phyloP scores from a whole-genome alignment of 2,329 filamentous ascomycete genomes.

The Xylaria polymorpha region DNA sequence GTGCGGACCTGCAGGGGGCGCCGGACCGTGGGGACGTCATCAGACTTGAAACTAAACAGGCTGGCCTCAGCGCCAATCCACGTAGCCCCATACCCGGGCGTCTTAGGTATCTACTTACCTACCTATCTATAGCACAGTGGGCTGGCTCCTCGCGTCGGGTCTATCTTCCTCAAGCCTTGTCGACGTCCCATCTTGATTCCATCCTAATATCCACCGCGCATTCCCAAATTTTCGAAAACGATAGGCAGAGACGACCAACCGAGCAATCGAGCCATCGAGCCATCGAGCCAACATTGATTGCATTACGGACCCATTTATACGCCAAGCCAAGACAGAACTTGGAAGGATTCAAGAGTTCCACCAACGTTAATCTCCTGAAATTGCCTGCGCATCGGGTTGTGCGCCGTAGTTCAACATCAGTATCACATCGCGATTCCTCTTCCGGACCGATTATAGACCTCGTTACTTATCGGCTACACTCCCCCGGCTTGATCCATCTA shows the following conservation, averaged over 20 bases:
- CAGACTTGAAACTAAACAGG: conserved; percentile 34
- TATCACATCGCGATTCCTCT: conserved; percentile 1
- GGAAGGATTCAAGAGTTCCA: background rate
- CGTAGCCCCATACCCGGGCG: background rate
- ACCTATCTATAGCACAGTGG: too few relatives aligned
- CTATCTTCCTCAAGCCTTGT: background rate
- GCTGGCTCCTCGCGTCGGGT: background rate
- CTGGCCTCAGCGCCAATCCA: conserved; percentile 35
- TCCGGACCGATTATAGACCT: background rate
- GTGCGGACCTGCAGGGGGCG: conserved; percentile 2
- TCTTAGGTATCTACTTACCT: background rate
- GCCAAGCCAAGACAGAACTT: background rate
- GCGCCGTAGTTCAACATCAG: conserved; percentile 13
- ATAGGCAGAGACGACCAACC: background rate
- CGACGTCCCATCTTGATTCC: background rate
- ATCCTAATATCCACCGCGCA: background rate
- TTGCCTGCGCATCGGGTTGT: conserved; percentile 21
- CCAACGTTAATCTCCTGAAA: conserved; percentile 23
- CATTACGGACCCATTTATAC: background rate
- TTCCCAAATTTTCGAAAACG: background rate
- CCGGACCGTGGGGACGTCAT: conserved; percentile 11
- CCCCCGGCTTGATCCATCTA: background rate
- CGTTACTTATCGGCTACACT: background rate
- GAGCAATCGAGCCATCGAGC: background rate
- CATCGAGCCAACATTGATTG: too few relatives aligned